These are phyloP conservation scores for Daphne laureola DNA, from an alignment of 441 rosid genomes.

Conservation along the genomic window DNA sequence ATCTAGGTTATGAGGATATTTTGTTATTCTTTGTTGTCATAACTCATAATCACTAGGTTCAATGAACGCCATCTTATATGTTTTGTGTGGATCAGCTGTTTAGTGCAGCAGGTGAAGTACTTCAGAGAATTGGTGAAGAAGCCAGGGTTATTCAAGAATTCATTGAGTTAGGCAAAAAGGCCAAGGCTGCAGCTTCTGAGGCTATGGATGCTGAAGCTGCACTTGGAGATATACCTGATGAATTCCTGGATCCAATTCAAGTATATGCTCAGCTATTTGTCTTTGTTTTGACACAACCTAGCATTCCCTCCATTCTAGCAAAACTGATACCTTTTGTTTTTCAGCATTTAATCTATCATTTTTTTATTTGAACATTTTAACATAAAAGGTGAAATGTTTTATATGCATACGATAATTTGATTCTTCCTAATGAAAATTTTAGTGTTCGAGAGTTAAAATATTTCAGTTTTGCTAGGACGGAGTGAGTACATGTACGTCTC, in stretches of 20 bases:
- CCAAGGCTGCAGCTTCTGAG: slow-evolving; percentile 87
- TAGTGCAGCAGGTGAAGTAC: slow-evolving; percentile 79
- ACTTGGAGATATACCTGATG: slow-evolving; percentile 96
- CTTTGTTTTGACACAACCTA: neutral
- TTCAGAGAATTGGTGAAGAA: slow-evolving; percentile 77
- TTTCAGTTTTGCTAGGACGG: too few relatives aligned
- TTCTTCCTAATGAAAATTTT: too few relatives aligned
- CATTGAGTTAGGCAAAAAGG: slow-evolving; percentile 68
- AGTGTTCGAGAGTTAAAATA: too few relatives aligned
- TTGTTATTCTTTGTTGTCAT: neutral
- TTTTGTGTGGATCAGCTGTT: slow-evolving; percentile 50
- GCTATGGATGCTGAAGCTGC: slow-evolving; percentile 95
- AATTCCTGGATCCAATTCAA: slow-evolving; percentile 97
- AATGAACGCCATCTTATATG: slow-evolving; percentile 16
- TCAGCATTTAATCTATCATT: too few relatives aligned
- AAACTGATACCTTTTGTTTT: too few relatives aligned
- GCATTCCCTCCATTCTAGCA: too few relatives aligned
- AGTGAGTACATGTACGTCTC: too few relatives aligned
- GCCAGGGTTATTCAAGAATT: slow-evolving; percentile 66
- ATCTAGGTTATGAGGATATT: neutral
- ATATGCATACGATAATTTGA: too few relatives aligned
- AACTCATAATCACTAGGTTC: neutral
- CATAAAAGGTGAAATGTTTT: too few relatives aligned
- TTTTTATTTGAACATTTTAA: too few relatives aligned
- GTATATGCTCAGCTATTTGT: slow-evolving; percentile 22